Evolutionary conservation across 345 rosid species (phyloP).

Genomic region (Microcos paniculata): DNA sequence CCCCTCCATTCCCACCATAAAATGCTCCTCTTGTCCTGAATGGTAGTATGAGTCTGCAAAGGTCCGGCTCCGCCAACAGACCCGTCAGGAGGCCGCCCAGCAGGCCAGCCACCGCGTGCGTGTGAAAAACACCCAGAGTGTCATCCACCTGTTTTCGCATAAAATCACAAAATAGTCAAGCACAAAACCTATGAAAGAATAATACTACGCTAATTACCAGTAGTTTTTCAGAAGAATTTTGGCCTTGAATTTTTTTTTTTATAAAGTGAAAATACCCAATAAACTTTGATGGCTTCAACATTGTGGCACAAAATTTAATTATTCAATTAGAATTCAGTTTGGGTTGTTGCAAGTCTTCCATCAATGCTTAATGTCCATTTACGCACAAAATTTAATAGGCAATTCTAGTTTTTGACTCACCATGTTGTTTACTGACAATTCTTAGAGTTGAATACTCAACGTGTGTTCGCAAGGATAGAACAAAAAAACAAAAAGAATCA

Average conservation of each 20-base stretch:
- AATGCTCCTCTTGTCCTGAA: constrained; percentile 63
- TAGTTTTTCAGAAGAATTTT: not conserved
- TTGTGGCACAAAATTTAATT: not conserved
- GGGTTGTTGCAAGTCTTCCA: not conserved
- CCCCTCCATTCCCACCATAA: constrained; percentile 70
- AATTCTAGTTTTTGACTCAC: too few species aligned
- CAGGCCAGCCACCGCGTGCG: constrained; percentile 91
- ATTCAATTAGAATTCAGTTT: not conserved
- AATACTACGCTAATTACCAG: too few species aligned
- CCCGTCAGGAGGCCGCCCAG: constrained; percentile 82
- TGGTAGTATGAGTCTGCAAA: constrained; percentile 47
- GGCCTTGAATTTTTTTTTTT: not conserved
- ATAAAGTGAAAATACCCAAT: not conserved
- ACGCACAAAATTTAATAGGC: not conserved
- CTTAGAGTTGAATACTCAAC: too few species aligned
- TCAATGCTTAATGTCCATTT: not conserved
- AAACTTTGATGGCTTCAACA: not conserved
- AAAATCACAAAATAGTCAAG: not conserved
- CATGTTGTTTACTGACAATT: not conserved
- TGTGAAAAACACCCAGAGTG: constrained; percentile 87
- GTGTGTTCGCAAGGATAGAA: too few species aligned
- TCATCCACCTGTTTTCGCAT: constrained; percentile 60
- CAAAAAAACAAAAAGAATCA: too few species aligned
- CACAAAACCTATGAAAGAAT: not conserved
- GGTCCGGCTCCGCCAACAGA: constrained; percentile 73